Percentiles rank a stretch among this genome's conserved stretches.
These are phyloP conservation scores for Ulvella scutata DNA, from an alignment of 139 green algal species.

Conservation along the genomic window DNA sequence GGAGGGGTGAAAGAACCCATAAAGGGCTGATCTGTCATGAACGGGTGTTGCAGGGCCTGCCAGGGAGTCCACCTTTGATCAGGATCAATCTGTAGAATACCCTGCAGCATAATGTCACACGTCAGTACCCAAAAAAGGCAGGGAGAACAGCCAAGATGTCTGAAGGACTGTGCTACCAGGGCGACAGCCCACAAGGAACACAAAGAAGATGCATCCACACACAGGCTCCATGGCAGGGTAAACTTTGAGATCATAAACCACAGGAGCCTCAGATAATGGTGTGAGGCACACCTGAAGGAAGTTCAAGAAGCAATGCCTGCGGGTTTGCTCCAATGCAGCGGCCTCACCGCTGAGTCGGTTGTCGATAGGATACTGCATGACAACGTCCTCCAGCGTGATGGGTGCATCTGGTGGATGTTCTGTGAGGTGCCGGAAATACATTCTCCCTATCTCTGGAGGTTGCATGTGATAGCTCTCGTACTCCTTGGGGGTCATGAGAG, in stretches of 20 bases:
- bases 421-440: conserved; percentile 3
- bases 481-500: conserved; percentile 7
- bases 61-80: conserved; percentile 42
- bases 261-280: background rate
- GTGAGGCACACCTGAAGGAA: conserved; percentile 39
- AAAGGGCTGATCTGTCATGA: conserved; percentile 67
- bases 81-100: conserved; percentile 60
- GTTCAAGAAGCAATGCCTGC: conserved; percentile 62
- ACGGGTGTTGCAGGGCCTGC: conserved; percentile 75
- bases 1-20: conserved; percentile 49
- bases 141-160: too few relatives aligned
- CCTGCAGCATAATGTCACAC: conserved; percentile 13
- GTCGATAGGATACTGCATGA: conserved; percentile 47
- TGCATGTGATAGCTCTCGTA: conserved; percentile 1
- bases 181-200: background rate
- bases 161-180: background rate
- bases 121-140: background rate
- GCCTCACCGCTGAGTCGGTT: conserved; percentile 9
- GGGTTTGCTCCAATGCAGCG: conserved; percentile 12
- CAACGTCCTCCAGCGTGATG: conserved; percentile 78
- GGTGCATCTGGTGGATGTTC: conserved; percentile 52
- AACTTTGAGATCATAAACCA: background rate
- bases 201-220: background rate
- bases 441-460: background rate
- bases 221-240: background rate